Base-by-base conservation (phyloP, 306 rosid species). In the Albizia julibrissin region DNA sequence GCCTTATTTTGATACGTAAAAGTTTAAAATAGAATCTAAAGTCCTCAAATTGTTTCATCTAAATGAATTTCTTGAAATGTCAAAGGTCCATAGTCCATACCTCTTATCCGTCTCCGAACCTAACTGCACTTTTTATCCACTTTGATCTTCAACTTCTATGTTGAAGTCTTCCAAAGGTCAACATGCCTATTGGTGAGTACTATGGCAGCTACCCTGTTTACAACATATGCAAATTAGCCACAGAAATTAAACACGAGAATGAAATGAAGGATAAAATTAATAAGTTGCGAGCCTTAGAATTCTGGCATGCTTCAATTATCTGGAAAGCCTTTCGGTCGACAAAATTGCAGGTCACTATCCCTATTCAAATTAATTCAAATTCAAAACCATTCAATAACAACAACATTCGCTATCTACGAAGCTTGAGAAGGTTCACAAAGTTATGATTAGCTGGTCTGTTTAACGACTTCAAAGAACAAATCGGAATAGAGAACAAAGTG, bases 121-220 rank as follows among this genome's bases (percentile, higher is more conserved):
- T 42, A 95, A 61, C 7, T 85, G 79, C 43, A 95, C 97, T 89
- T 87, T 89, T 85, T 90, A 46, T 68, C 99, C 99, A 79, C 90
- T 95, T 86, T 95, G 98, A 90, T 95, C 93, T 81, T 95, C 99
- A 42, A 93, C 90, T 83, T 91, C 99, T 46, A 95, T 85, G 65
- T 87, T 87, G 79, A 91, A 93, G 71, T 93, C 93, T 64, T 95
- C 99, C 59, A 93, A 49, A 10, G 99, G 94, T 91, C 97, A 0
- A 93, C 92, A 22, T 93, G 97, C 83, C 99, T 86, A 49, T 89
- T 77, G 8, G 94, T 84, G 43, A 95, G 58, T 39, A 94, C 90
- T 31, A 89, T 85, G 42, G 90, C 97, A 72, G 95, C 98, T 33
- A 91, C 89, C 92, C 95, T 93, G 83, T 78, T 64, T 46, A 16